Evolutionary conservation across 1,284 basidiomycete genomes (phyloP), one percentile per base, ranked within the genome.

Genomic region (Phellopilus nigrolimitatus): DNA sequence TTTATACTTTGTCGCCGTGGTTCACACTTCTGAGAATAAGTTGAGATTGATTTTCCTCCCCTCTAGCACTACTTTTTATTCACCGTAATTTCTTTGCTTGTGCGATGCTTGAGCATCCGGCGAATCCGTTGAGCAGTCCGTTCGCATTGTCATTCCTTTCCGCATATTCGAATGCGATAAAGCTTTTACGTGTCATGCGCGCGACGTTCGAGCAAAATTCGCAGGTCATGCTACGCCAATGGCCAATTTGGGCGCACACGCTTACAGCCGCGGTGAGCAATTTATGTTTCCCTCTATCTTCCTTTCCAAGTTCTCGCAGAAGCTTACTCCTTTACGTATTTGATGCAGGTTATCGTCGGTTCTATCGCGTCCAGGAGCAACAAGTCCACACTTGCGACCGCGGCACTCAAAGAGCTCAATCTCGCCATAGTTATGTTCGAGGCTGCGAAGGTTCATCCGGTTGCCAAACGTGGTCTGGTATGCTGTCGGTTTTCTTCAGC

Each of bases 221-320:
- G 22, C 34, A 34, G 10, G 3, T 55, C 6, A 2, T 55, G 7
- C 27, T 55, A 28, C 65, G 70, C 12, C 68, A 67, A 59, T 71
- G 70, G 69, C 61, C 60, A 25, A 62, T 67, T 56, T 71, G 69
- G 69, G 68, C 66, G 3, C 68, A 68, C 49, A 64, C 66, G 2
- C 70, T 72, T 53, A 68, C 69, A 19, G 66, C 69, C 25, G 66
- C 66, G 12, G 71, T 72, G 56, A 53, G 70, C 61, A 37, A n/a
- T n/a, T 3, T 43, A 25, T n/a, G 22, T 17, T 22, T 27, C 24
- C 10, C 10, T 38, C 37, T 33, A 19, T 10, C 5, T 46, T 13
- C 24, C 28, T 7, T n/a, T 4, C 47, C 53, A 12, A 30, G 28
- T 30, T 31, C 4, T 43, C 4, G n/a, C 34, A 22, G 5, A 28